A percentile compares a stretch with the other conserved stretches of the same genome.
These are phyloP conservation scores for Geranium brycei DNA, from an alignment of 345 rosid genomes.

Conservation along the genomic window DNA sequence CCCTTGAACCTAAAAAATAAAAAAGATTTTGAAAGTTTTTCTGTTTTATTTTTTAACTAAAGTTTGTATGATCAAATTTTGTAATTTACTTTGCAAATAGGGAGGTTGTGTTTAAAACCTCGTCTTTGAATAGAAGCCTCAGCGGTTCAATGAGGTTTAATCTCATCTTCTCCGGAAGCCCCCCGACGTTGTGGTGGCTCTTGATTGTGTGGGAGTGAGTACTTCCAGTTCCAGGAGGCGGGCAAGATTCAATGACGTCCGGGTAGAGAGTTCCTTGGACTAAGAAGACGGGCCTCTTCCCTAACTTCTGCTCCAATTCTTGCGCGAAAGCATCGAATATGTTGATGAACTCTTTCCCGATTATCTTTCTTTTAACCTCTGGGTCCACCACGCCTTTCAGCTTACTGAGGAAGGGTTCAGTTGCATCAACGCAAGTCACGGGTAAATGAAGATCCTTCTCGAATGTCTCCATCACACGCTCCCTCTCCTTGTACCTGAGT, in stretches of 20 bases:
- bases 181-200: constrained; percentile 99
- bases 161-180: constrained; percentile 96
- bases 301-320: constrained; percentile 58
- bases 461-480: constrained; percentile 88
- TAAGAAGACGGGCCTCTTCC: constrained; percentile 67
- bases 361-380: constrained; percentile 80
- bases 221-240: constrained; percentile 92
- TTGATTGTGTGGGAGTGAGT: constrained; percentile 90
- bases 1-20: too few relatives aligned
- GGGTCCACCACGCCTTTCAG: constrained; percentile 89
- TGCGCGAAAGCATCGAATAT: constrained; percentile 74
- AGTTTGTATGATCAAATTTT: too few relatives aligned
- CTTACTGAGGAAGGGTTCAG: constrained; percentile 59
- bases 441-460: constrained; percentile 77
- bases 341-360: constrained; percentile 78
- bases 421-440: constrained; percentile 79
- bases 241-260: constrained; percentile 95
- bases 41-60: too few relatives aligned
- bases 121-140: constrained; percentile 88
- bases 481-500: constrained; percentile 82
- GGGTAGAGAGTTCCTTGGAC: constrained; percentile 98
- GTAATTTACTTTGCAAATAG: too few relatives aligned
- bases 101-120: constrained; percentile 34
- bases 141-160: constrained; percentile 94
- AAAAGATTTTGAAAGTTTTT: too few relatives aligned